Evolutionary conservation across 2,329 filamentous ascomycete genomes (phyloP).

Genomic region (Setomelanomma holmii): DNA sequence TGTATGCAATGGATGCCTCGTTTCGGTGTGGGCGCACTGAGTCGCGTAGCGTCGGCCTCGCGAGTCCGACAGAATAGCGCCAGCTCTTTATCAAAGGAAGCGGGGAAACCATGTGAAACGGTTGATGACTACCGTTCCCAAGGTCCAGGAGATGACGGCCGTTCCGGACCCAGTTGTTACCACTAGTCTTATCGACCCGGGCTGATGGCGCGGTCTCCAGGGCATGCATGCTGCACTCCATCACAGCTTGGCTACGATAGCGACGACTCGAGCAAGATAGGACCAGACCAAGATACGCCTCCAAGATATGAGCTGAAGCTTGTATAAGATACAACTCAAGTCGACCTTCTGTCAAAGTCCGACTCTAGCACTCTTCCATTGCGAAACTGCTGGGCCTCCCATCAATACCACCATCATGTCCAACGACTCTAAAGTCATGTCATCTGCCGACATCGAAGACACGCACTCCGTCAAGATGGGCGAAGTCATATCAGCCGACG

Average conservation of each 20-base stretch:
- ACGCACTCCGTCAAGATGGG: conserved; percentile 9
- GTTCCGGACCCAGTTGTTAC: not conserved
- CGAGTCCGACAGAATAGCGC: conserved; percentile 6
- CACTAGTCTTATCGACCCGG: conserved; percentile 9
- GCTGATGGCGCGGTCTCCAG: not conserved
- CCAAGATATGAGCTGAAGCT: not conserved
- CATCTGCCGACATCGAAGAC: conserved; percentile 6
- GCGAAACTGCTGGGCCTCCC: not conserved
- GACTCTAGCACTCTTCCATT: not conserved
- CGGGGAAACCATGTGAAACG: not conserved
- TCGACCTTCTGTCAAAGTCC: not conserved
- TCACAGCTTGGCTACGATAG: conserved; percentile 4
- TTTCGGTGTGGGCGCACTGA: not conserved
- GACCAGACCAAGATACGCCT: conserved; percentile 1
- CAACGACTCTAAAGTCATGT: conserved; percentile 3
- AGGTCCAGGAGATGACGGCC: not conserved
- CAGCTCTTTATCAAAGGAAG: not conserved
- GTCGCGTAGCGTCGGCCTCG: conserved; percentile 6
- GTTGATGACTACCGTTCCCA: conserved; percentile 4
- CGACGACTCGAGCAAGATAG: conserved; percentile 1
- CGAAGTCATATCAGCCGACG: conserved; percentile 7
- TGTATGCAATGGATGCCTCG: not conserved
- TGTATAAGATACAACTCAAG: conserved; percentile 5
- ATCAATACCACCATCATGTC: conserved; percentile 2
- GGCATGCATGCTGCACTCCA: not conserved